A percentile compares a stretch with the other conserved stretches of the same genome.
phyloP scores from a whole-genome alignment of 2,329 filamentous ascomycete species.

The Microdochium trichocladiopsis region DNA sequence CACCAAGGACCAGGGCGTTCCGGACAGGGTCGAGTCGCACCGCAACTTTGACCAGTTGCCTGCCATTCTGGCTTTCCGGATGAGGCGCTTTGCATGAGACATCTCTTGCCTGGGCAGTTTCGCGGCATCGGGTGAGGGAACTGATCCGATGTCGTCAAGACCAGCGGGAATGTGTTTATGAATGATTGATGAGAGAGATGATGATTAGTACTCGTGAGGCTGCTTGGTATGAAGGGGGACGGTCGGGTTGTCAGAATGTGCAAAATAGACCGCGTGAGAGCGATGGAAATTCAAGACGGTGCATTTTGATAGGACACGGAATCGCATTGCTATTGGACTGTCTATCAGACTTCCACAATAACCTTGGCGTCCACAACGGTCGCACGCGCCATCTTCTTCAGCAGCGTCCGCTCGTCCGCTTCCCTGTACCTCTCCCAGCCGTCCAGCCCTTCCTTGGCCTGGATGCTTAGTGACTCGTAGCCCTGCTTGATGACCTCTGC shows the following conservation, averaged over 20 bases:
- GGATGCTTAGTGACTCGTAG: slow-evolving; percentile 90
- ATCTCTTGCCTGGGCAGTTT: too few relatives aligned
- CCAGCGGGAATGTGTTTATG: too few relatives aligned
- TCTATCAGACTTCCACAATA: slow-evolving; percentile 34
- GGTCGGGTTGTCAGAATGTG: too few relatives aligned
- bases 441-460: slow-evolving; percentile 79
- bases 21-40: slow-evolving; percentile 21
- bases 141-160: too few relatives aligned
- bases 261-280: too few relatives aligned
- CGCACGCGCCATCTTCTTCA: slow-evolving; percentile 82
- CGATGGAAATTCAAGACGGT: too few relatives aligned
- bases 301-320: too few relatives aligned
- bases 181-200: too few relatives aligned
- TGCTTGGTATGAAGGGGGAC: too few relatives aligned
- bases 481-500: slow-evolving; percentile 91
- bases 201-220: too few relatives aligned
- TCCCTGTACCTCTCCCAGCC: slow-evolving; percentile 83
- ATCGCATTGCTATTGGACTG: not conserved
- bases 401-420: slow-evolving; percentile 70
- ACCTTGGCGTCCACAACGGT: slow-evolving; percentile 57
- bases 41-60: slow-evolving; percentile 32
- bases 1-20: slow-evolving; percentile 20
- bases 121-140: too few relatives aligned
- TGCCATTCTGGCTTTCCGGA: slow-evolving; percentile 24
- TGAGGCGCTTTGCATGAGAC: not conserved